Evolutionary conservation across 371 early-diverging fungal species (phyloP), one percentile per base, ranked within the genome.

Genomic region (Ordospora pajunii): DNA sequence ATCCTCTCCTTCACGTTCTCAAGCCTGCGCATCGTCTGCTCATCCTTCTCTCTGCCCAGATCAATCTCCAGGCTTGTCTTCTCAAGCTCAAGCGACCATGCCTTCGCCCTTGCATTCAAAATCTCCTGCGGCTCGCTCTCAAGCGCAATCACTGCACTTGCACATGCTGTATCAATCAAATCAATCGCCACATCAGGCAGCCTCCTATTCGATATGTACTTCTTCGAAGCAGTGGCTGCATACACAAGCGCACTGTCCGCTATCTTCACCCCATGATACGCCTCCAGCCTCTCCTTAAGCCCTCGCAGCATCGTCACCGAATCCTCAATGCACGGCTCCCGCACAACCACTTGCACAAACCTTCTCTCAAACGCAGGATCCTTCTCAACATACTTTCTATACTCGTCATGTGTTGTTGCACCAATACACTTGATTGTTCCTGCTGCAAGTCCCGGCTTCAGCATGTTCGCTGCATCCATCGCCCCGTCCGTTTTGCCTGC

Each of bases 121-220:
- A 91, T 84, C 12, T 87, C 87, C 72, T 90, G 89, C 0, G 92
- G 91, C 77, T 91, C 90, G 79, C 88, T 89, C 77, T 92, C 91
- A 81, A 91, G 89, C 53, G 90, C 88, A 19, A 91, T 84, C 45
- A 90, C 81, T 23, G 90, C 85, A 64, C 89, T 89, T 8, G 91
- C 89, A 76, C 92, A 91, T 0, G 93, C 91, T 77, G 90, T 91
- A 79, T 92, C 93, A 14, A 93, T 85, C 2, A 93, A 79, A 84
- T 92, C 93, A 78, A 93, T 92, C 4, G 93, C 93, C 76, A 90
- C 89, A 85, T 92, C 92, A 7, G 92, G 92, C 23, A 90, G 86
- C 80, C 89, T 88, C 21, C 91, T 87, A 48, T 90, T 89, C 0
- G 90, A 86, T 66, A 92, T 88, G 72, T 91, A 91, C 17, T 91